These are phyloP conservation scores for Cupressus sempervirens DNA, from an alignment of 75 land plant genomes.

Conservation along the genomic window DNA sequence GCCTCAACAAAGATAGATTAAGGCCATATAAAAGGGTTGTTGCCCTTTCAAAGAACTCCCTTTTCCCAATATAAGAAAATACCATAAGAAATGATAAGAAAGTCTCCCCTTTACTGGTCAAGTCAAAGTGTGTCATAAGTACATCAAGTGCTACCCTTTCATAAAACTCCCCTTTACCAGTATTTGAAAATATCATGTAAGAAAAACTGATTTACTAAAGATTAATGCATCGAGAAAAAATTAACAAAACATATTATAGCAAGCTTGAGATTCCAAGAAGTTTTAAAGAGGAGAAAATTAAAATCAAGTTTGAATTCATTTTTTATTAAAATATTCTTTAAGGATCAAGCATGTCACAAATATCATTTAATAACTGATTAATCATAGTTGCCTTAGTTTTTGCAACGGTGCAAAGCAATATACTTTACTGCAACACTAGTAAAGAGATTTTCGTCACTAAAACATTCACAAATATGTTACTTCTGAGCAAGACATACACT, in stretches of 20 bases:
- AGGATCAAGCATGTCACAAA: not conserved
- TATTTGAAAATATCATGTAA: not conserved
- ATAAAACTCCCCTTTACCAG: no score
- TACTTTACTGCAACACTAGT: not conserved
- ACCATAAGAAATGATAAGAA: not conserved
- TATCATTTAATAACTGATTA: not conserved
- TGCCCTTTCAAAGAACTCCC: no score
- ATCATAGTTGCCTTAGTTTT: not conserved
- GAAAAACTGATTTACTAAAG: not conserved
- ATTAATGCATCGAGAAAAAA: not conserved
- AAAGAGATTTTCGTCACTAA: not conserved
- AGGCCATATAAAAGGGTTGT: no score
- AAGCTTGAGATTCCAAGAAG: not conserved
- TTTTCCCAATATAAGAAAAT: not conserved
- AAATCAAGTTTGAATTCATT: not conserved
- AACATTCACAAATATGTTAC: not conserved
- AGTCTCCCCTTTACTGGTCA: no score
- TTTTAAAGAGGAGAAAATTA: not conserved
- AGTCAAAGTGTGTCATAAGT: no score
- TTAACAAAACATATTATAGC: not conserved
- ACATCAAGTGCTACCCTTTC: no score
- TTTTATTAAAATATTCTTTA: not conserved
- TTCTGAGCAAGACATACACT: not conserved
- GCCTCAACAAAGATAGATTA: not conserved
- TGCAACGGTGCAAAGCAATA: not conserved